Evolutionary conservation across 495 filamentous ascomycete species (phyloP).

Genomic region (Cercophora samala): DNA sequence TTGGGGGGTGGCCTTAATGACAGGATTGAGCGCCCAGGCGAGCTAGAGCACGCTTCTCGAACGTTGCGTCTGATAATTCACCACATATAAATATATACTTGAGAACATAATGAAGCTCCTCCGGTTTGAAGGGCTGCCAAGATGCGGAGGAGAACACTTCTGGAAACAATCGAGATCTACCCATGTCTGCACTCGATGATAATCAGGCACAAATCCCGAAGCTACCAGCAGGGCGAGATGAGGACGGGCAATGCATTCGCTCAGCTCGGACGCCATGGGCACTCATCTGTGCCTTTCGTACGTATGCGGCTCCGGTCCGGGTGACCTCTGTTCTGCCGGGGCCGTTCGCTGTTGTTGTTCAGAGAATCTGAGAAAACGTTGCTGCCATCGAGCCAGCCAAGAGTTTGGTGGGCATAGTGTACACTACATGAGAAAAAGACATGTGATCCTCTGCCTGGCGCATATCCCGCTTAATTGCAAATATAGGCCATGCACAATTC

Average conservation of each 20-base stretch:
- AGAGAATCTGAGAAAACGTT: not conserved
- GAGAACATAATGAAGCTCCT: too few relatives aligned
- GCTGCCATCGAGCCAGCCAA: not conserved
- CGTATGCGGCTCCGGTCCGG: not conserved
- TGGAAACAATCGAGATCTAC: not conserved
- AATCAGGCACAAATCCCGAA: not conserved
- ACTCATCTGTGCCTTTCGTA: too few relatives aligned
- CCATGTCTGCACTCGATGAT: not conserved
- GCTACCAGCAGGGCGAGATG: not conserved
- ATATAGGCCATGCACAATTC: not conserved
- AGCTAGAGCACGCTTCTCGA: not conserved
- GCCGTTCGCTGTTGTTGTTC: not conserved
- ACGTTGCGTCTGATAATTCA: not conserved
- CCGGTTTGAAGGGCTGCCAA: not conserved
- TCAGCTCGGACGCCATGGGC: not conserved
- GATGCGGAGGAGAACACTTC: too few relatives aligned
- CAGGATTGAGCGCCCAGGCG: not conserved
- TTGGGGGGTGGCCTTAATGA: slow-evolving; percentile 16
- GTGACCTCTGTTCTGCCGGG: not conserved
- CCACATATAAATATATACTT: too few relatives aligned
- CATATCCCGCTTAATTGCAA: not conserved
- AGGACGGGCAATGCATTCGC: not conserved
- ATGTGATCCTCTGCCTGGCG: not conserved
- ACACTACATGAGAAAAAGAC: slow-evolving; percentile 1
- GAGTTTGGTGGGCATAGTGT: not conserved